Percentiles rank a stretch among this genome's conserved stretches.
These are phyloP conservation scores for Sporothrix luriei DNA, from an alignment of 2,329 filamentous ascomycete species.

Conservation along the genomic window DNA sequence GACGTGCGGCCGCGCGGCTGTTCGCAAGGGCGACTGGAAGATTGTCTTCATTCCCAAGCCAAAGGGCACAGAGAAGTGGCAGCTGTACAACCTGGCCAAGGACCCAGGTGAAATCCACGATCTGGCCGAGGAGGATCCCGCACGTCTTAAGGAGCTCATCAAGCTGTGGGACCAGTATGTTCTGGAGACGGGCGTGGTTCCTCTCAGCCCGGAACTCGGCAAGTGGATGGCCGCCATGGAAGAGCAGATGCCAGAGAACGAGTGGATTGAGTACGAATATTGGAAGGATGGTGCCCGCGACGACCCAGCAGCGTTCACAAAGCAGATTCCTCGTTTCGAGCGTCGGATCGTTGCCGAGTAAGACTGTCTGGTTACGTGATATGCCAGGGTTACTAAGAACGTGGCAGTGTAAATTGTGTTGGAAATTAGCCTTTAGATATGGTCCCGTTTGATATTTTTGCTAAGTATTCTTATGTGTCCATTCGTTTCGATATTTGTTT, in stretches of 20 bases:
- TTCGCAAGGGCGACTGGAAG: slow-evolving; percentile 46
- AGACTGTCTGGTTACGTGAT: not conserved
- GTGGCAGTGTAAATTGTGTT: too few relatives aligned
- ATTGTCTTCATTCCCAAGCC: slow-evolving; percentile 52
- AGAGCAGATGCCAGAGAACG: not conserved
- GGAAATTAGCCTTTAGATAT: too few relatives aligned
- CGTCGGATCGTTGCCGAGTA: not conserved
- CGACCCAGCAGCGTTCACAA: slow-evolving; percentile 5
- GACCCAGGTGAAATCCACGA: slow-evolving; percentile 52
- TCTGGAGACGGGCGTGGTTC: slow-evolving; percentile 54
- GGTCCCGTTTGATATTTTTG: too few relatives aligned
- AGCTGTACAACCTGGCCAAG: slow-evolving; percentile 51
- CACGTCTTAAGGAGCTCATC: slow-evolving; percentile 42
- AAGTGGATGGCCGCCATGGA: slow-evolving; percentile 24
- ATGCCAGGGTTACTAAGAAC: too few relatives aligned
- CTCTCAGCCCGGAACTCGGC: slow-evolving; percentile 15
- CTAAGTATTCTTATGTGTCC: too few relatives aligned
- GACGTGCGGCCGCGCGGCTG: slow-evolving; percentile 43
- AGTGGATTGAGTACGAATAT: slow-evolving; percentile 17
- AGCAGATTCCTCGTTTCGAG: slow-evolving; percentile 9
- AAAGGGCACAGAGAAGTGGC: slow-evolving; percentile 53
- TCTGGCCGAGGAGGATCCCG: slow-evolving; percentile 43
- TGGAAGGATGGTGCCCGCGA: slow-evolving; percentile 18
- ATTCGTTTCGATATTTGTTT: too few relatives aligned
- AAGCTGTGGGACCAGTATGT: slow-evolving; percentile 45